Percentiles rank a stretch among this genome's conserved stretches.
Conservation (phyloP, 805 yeast genomes). For the Candida schatavii region DNA sequence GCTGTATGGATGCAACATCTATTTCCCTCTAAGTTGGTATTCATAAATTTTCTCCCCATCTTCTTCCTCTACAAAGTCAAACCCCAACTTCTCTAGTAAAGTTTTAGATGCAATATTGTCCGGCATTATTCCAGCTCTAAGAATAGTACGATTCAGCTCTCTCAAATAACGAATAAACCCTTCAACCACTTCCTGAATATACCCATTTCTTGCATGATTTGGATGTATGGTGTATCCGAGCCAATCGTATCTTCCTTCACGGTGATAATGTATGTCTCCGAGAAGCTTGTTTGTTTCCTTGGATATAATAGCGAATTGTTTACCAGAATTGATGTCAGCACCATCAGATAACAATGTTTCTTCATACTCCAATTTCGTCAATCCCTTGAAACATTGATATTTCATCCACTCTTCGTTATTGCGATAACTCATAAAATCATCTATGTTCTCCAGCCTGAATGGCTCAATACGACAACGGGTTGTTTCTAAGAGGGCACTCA, state of each 20-base stretch:
- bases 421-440: background rate
- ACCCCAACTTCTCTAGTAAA: background rate
- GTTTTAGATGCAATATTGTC: background rate
- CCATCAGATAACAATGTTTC: background rate
- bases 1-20: too few relatives aligned
- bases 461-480: background rate
- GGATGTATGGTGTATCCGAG: background rate
- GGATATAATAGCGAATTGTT: background rate
- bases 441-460: background rate
- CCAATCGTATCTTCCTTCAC: background rate
- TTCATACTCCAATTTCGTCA: background rate
- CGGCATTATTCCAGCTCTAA: background rate
- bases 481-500: background rate
- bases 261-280: background rate
- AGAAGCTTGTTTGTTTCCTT: background rate
- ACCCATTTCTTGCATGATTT: background rate
- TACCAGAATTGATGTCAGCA: background rate
- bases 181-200: conserved; percentile 11
- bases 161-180: conserved; percentile 12
- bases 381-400: background rate
- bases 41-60: background rate
- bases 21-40: too few relatives aligned
- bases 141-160: conserved; percentile 6
- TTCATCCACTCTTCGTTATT: background rate
- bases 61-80: background rate